These are phyloP conservation scores for Solanum aculeatissimum DNA, from an alignment of 305 asterid species.

Conservation along the genomic window DNA sequence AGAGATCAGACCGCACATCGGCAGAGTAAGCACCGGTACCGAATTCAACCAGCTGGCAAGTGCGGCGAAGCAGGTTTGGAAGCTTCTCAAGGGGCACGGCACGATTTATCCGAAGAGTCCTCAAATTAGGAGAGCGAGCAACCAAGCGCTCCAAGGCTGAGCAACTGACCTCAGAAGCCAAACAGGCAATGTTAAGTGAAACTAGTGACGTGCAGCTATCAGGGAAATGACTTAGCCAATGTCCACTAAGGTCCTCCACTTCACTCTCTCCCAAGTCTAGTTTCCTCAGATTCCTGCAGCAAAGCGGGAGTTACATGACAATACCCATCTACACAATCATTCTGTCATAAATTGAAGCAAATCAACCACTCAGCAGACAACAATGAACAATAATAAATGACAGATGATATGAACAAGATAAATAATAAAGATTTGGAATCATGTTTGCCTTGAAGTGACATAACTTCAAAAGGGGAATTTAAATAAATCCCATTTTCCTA, in stretches of 20 bases:
- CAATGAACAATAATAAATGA: not conserved
- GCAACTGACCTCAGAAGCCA: constrained; percentile 67
- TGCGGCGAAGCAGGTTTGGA: constrained; percentile 56
- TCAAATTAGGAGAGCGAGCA: constrained; percentile 67
- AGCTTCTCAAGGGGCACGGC: constrained; percentile 93
- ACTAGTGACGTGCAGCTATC: constrained; percentile 67
- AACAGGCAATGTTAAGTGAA: constrained; percentile 79
- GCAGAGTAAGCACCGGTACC: constrained; percentile 87
- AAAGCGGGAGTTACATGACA: not conserved
- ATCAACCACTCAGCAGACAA: not conserved
- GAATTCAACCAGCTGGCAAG: constrained; percentile 81
- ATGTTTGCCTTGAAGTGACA: not conserved
- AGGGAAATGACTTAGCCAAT: constrained; percentile 92
- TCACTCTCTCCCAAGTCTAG: constrained; percentile 88
- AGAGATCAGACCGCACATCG: constrained; percentile 57
- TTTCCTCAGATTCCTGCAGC: constrained; percentile 66
- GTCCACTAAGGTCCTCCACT: constrained; percentile 85
- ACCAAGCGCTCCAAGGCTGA: constrained; percentile 80
- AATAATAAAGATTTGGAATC: not conserved
- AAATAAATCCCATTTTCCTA: not conserved
- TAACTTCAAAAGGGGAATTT: not conserved
- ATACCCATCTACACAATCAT: not conserved
- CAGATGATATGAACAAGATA: not conserved
- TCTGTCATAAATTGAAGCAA: not conserved
- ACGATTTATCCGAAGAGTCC: constrained; percentile 74